Conservation (phyloP, 176 grass and related monocot species). For the Luzula sylvatica region DNA sequence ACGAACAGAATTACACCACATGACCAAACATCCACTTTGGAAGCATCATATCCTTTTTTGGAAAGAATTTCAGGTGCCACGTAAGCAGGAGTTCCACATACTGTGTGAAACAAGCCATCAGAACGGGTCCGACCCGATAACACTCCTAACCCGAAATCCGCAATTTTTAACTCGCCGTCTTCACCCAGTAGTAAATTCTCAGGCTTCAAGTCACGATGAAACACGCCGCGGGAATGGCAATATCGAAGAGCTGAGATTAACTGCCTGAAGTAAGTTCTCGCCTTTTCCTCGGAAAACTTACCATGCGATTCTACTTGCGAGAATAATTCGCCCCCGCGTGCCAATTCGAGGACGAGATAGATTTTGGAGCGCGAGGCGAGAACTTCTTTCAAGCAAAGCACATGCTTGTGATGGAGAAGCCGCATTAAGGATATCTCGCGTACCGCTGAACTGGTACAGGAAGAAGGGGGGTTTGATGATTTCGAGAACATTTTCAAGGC, state of each 20-base stretch:
- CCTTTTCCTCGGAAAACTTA: slow-evolving; percentile 42
- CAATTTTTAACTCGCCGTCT: slow-evolving; percentile 45
- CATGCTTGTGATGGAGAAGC: slow-evolving; percentile 57
- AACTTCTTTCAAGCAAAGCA: slow-evolving; percentile 56
- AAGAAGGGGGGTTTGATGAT: slow-evolving; percentile 3
- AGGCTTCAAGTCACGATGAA: slow-evolving; percentile 92
- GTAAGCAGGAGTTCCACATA: slow-evolving; percentile 83
- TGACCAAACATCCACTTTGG: slow-evolving; percentile 75
- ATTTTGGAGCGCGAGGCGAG: slow-evolving; percentile 54
- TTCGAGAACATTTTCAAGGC: slow-evolving; percentile 81
- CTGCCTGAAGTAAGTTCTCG: slow-evolving; percentile 54
- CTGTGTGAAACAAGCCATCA: slow-evolving; percentile 32
- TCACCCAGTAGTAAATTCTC: slow-evolving; percentile 74
- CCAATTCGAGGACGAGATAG: slow-evolving; percentile 74
- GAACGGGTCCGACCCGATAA: background rate
- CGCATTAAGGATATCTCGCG: slow-evolving; percentile 58
- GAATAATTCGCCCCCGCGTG: slow-evolving; percentile 63
- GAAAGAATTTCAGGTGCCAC: slow-evolving; percentile 67
- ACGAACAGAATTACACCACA: slow-evolving; percentile 85
- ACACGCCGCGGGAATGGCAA: slow-evolving; percentile 73
- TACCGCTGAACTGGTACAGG: background rate
- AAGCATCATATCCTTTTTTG: slow-evolving; percentile 53
- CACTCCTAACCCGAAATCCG: slow-evolving; percentile 56
- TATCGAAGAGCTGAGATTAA: slow-evolving; percentile 57
- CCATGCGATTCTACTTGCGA: slow-evolving; percentile 38